Conservation (phyloP, 148 eudicot genomes). For the Fallopia convolvulus region DNA sequence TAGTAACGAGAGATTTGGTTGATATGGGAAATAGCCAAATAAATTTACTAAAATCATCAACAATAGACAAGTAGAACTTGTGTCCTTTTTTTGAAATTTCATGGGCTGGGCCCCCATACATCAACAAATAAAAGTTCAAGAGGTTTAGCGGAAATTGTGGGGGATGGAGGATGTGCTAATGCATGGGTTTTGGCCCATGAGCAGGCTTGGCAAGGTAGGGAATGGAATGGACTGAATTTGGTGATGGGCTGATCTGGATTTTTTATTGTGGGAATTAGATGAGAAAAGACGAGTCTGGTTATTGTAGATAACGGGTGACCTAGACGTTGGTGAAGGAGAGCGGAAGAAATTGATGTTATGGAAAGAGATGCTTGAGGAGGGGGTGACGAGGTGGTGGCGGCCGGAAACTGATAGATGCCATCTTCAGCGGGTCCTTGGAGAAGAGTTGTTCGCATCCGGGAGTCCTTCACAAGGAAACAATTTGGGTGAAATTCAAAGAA, state of each 20-base stretch:
- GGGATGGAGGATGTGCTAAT: background rate
- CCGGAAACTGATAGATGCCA: background rate
- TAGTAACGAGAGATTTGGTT: too few species aligned
- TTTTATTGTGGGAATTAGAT: background rate
- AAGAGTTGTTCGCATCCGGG: background rate
- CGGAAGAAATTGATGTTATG: too few species aligned
- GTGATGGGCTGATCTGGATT: background rate
- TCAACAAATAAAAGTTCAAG: background rate
- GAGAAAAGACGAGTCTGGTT: too few species aligned
- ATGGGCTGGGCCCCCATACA: slow-evolving; percentile 7
- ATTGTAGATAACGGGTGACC: background rate
- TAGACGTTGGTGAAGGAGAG: background rate
- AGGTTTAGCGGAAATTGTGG: background rate
- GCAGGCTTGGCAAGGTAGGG: background rate
- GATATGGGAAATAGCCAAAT: too few species aligned
- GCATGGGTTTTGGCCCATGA: background rate
- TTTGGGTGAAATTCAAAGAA: background rate
- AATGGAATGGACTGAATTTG: background rate
- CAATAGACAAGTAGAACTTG: too few species aligned
- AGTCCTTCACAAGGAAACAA: background rate
- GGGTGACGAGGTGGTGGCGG: background rate
- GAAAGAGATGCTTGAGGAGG: background rate
- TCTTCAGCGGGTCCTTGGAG: background rate
- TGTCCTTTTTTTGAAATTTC: too few species aligned
- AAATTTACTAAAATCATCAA: too few species aligned